Base-by-base conservation (phyloP, 345 rosid genomes). In the Heritiera fomes region DNA sequence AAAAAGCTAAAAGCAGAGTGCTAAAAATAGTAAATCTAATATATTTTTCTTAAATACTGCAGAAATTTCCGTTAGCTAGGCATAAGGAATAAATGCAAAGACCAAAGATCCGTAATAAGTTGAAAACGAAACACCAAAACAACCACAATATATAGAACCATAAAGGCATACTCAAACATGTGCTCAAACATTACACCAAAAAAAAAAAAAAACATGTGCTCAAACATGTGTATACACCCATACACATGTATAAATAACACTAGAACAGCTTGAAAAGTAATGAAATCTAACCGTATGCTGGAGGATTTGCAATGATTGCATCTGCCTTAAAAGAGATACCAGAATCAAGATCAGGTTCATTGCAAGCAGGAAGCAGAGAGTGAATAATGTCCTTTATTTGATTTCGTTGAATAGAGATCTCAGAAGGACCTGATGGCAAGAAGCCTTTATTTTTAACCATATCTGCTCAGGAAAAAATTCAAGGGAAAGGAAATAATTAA, bases 361-460 rank as follows among this genome's bases (percentile, higher is more conserved):
- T 91, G 88, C 99, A 96, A 77, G 98, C 98, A 77, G 98, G 94
- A 86, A 91, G 90, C 76, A 93, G 88, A 61, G 99, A 97, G 73
- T 88, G 45, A 60, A 97, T 93, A 40, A 97, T 90, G 20, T 93
- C 98, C 81, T 91, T 97, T 34, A 94, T 85, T 84, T 96, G 99
- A 84, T 85, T 92, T 75, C 99, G 88, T 81, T 94, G 99, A 77
- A 88, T 58, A 9, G 98, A 91, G 81, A 97, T 94, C 85, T 94
- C 98, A 1, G 98, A 97, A 77, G 99, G 99, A 53, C 95, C 95
- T 38, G 99, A 91, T 46, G 99, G 99, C 88, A 97, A 83, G 86
- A 97, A 97, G 15, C 98, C 99, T 82, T 97, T 94, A 84, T 94
- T 97, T 86, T 97, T 97, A 52, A 97, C 99, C 99, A 97, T 97